Evolutionary conservation across 2,329 filamentous ascomycete species (phyloP), one percentile per base, ranked within the genome.

Genomic region (Ophiostoma perfectum): DNA sequence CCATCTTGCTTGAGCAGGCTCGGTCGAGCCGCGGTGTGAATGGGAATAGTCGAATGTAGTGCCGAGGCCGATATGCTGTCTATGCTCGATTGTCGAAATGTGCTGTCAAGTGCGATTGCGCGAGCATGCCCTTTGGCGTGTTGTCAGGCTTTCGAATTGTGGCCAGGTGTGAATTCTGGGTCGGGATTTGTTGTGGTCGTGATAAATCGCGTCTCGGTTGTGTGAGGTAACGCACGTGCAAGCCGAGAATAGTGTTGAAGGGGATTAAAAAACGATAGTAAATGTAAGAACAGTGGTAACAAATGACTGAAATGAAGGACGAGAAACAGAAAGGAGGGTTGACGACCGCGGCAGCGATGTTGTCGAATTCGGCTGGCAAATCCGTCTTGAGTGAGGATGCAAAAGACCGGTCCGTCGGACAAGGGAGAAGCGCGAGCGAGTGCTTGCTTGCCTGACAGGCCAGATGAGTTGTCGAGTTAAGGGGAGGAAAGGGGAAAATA

Each of bases 1-100:
- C 70, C 71, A 72, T 72, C 0, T 66, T 65, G 66, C 66, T 18
- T 66, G 27, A 7, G 8, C 7, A 44, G 64, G 66, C 44, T 67
- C 65, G 27, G 36, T 44, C 45, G 67, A 69, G 70, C 70, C 67
- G 63, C 18, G 39, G 60, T 42, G 60, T 42, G 18, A 3, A 8
- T 18, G 8, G 39, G 16, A 16, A 3, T n/a, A 14, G n/a, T 62
- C 58, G 27, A 39, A 11, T 63, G 14, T 18, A n/a, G 7, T 62
- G 58, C 41, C 58, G 14, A 16, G 38, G 58, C 12, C 36, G 27
- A 38, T n/a, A n/a, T 6, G 9, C 27, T n/a, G 7, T 39, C 58
- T 62, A 55, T 41, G 55, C 5, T 62, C 14, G 36, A 62, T 7
- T 41, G 58, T 18, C 58, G 38, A 62, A 36, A 14, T 42, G 38